Base-by-base conservation (phyloP, 2,329 filamentous ascomycete species). In the Pseudogymnoascus sp. region DNA sequence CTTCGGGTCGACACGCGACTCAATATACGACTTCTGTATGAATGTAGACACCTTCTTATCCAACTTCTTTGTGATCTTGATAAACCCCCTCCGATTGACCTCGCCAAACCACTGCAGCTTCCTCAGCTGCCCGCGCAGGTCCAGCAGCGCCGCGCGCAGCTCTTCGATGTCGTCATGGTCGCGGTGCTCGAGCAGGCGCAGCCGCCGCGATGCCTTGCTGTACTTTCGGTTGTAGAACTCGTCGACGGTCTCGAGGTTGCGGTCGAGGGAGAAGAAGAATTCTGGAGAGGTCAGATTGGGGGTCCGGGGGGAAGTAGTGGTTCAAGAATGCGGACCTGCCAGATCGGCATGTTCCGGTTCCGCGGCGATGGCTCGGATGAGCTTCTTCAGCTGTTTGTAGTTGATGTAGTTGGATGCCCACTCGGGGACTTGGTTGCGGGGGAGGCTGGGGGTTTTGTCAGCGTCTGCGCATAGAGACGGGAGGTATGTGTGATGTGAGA, bases 41-140 rank as follows among this genome's bases (percentile, higher is more conserved):
- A 87, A 83, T 3, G 86, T 82, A 1, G 88, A 82, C 2, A 97
- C 84, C 77, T 96, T 97, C 78, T 99, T 99, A 77, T 99, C 94
- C 52, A 97, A 80, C 77, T 99, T 99, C 80, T 99, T 99, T 60
- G 94, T 96, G 74, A 99, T 99, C 78, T 99, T 99, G 74, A 95
- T 85, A 71, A 99, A 99, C 1, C 94, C 94, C 66, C 91, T 83
- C 61, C 92, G 85, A 74, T 99, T 99, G 71, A 97, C 93, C 76
- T 97, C 93, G 59, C 92, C 93, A 73, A 97, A 99, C 92, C 92
- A 97, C 74, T 96, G 90, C 61, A 99, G 80, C 71, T 97, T 97
- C 64, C 94, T 84, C 68, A 97, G 77, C 72, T 95, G 90, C 61
- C 87, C 88, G 63, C 94, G 85, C 64, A 97, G 81, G 75, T 99